Conservation (phyloP, 75 land plant genomes). For the Pinus taeda region DNA sequence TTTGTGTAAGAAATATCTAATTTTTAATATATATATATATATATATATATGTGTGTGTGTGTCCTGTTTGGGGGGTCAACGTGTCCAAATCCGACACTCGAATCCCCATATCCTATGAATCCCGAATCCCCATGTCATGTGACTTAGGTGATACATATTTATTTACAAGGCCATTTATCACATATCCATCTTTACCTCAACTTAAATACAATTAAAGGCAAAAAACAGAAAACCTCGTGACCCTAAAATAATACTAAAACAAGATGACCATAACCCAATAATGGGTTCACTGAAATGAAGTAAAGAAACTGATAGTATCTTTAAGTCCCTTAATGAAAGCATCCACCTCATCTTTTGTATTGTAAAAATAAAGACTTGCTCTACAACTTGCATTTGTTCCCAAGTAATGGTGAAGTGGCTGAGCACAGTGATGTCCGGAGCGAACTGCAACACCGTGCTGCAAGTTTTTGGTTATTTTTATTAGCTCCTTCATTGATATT, state of each 20-base stretch:
- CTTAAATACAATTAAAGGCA: too few relatives aligned
- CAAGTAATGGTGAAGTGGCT: slow-evolving; percentile 75
- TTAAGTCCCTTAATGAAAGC: slow-evolving; percentile 59
- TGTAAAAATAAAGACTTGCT: slow-evolving; percentile 90
- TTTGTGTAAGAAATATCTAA: too few relatives aligned
- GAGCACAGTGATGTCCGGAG: slow-evolving; percentile 95
- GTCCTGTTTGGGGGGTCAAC: too few relatives aligned
- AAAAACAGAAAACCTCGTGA: not conserved
- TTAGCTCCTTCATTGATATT: not conserved
- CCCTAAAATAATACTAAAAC: not conserved
- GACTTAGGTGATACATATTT: too few relatives aligned
- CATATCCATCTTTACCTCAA: too few relatives aligned
- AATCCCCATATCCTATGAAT: too few relatives aligned
- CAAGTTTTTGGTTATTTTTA: not conserved
- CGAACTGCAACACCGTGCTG: slow-evolving; percentile 95
- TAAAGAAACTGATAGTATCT: slow-evolving; percentile 72
- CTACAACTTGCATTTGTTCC: slow-evolving; percentile 76
- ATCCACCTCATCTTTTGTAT: slow-evolving; percentile 87
- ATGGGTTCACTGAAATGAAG: slow-evolving; percentile 27
- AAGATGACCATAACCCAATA: not conserved
- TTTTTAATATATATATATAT: too few relatives aligned
- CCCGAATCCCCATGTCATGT: too few relatives aligned
- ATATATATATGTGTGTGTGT: too few relatives aligned
- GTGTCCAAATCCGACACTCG: too few relatives aligned
- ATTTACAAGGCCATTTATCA: too few relatives aligned